Percentiles rank a stretch among this genome's conserved stretches.
phyloP scores from a whole-genome alignment of 2,329 filamentous ascomycete species.

The Hypoxylon sp. region DNA sequence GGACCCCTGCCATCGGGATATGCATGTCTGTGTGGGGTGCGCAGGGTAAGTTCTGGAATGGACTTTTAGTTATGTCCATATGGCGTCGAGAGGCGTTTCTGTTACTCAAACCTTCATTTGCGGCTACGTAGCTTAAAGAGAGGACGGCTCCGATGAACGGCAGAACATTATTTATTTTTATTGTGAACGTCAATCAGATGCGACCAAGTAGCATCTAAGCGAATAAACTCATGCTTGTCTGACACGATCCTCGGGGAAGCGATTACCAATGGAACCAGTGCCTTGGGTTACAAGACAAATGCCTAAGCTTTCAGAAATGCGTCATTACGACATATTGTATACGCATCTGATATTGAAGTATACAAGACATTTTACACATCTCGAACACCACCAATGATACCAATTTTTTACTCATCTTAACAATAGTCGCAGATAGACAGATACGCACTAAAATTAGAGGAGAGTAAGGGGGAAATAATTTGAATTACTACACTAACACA shows the following conservation, averaged over 20 bases:
- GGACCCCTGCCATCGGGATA: slow-evolving; percentile 48
- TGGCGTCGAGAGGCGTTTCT: slow-evolving; percentile 32
- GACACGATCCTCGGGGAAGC: slow-evolving; percentile 28
- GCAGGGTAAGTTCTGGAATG: slow-evolving; percentile 48
- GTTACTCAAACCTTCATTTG: slow-evolving; percentile 41
- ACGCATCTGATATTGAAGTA: slow-evolving; percentile 15
- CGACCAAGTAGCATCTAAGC: slow-evolving; percentile 35
- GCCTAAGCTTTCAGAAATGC: slow-evolving; percentile 27
- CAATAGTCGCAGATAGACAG: slow-evolving; percentile 9
- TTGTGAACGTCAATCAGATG: slow-evolving; percentile 39
- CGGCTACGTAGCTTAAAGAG: slow-evolving; percentile 42
- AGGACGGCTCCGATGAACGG: slow-evolving; percentile 52
- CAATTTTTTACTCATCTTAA: slow-evolving; percentile 1
- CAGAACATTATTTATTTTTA: slow-evolving; percentile 30
- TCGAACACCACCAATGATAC: slow-evolving; percentile 18
- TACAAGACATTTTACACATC: slow-evolving; percentile 5
- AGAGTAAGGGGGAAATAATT: slow-evolving; percentile 15
- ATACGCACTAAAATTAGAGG: slow-evolving; percentile 11
- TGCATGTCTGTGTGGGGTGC: slow-evolving; percentile 51
- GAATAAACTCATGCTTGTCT: slow-evolving; percentile 33
- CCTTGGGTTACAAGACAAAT: slow-evolving; percentile 37
- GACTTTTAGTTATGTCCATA: slow-evolving; percentile 34
- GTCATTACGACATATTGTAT: slow-evolving; percentile 35
- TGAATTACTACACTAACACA: slow-evolving; percentile 8
- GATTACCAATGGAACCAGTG: slow-evolving; percentile 40